These are phyloP conservation scores for Torulaspora indica DNA, from an alignment of 805 yeast species.

Conservation along the genomic window DNA sequence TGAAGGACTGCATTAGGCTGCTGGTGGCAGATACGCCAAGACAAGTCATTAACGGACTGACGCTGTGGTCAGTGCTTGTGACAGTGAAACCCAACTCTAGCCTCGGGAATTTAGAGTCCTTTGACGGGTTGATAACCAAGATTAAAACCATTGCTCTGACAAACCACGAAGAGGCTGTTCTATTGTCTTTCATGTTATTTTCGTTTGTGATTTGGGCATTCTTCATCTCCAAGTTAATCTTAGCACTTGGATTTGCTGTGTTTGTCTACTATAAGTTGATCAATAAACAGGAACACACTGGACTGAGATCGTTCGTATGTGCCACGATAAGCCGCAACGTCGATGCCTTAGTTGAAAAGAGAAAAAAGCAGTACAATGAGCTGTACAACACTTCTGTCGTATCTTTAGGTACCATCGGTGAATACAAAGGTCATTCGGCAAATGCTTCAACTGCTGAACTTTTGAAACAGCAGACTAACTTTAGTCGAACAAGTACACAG, in stretches of 20 bases:
- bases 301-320: constrained; percentile 60
- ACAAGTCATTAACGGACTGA: constrained; percentile 76
- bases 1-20: constrained; percentile 58
- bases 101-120: constrained; percentile 30
- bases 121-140: constrained; percentile 38
- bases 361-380: constrained; percentile 10
- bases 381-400: constrained; percentile 5
- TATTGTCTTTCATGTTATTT: constrained; percentile 68
- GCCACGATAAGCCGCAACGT: constrained; percentile 54
- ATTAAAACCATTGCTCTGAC: constrained; percentile 55
- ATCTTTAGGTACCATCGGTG: constrained; percentile 1
- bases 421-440: not conserved
- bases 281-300: constrained; percentile 36
- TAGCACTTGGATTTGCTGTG: constrained; percentile 50
- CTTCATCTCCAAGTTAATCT: constrained; percentile 51
- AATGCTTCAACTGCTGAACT: constrained; percentile 11
- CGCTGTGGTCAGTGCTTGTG: constrained; percentile 50
- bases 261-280: constrained; percentile 48
- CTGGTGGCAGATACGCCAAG: constrained; percentile 81
- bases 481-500: constrained; percentile 6
- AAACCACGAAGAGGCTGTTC: constrained; percentile 62
- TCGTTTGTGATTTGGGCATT: constrained; percentile 71
- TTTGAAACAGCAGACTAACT: constrained; percentile 2
- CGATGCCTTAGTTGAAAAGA: constrained; percentile 39
- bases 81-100: constrained; percentile 32